Percentiles rank a stretch among this genome's conserved stretches.
Conservation (phyloP, 768 basidiomycete species). For the Suillus spraguei region DNA sequence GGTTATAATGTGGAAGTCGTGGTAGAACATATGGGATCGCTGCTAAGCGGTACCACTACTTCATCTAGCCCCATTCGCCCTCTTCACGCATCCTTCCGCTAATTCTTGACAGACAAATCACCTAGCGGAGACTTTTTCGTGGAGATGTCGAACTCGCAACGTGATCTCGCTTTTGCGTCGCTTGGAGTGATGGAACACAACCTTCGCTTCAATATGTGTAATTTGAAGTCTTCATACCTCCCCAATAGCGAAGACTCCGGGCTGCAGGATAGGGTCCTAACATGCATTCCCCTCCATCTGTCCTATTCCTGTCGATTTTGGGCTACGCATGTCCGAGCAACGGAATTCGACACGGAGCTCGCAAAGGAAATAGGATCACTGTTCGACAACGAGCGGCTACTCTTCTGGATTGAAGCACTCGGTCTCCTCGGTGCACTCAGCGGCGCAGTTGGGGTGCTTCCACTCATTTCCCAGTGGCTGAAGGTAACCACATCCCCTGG, state of each 20-base stretch:
- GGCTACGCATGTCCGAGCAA: no score
- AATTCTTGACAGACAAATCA: slow-evolving; percentile 23
- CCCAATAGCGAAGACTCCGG: slow-evolving; percentile 27
- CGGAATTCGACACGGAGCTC: no score
- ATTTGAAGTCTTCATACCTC: slow-evolving; percentile 32
- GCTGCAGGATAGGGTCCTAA: neutral
- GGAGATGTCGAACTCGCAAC: slow-evolving; percentile 1
- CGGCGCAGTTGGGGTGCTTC: neutral
- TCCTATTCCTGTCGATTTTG: slow-evolving; percentile 19
- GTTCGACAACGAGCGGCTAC: no score
- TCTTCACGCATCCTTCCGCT: slow-evolving; percentile 32
- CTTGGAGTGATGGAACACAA: slow-evolving; percentile 30
- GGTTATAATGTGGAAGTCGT: neutral
- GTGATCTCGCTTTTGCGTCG: slow-evolving; percentile 14
- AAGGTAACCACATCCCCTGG: neutral
- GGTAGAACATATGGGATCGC: slow-evolving; percentile 6
- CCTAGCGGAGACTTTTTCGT: slow-evolving; percentile 19
- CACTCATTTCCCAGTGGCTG: neutral
- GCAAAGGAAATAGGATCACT: no score
- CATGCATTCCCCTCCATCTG: slow-evolving; percentile 7
- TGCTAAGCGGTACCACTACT: slow-evolving; percentile 11
- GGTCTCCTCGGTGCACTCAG: no score
- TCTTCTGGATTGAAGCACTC: no score
- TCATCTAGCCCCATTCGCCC: slow-evolving; percentile 15
- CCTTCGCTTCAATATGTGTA: slow-evolving; percentile 39